A percentile compares a stretch with the other conserved stretches of the same genome.
phyloP scores from a whole-genome alignment of 225 moss, liverwort and hornwort genomes.

The Pleurozium schreberi region DNA sequence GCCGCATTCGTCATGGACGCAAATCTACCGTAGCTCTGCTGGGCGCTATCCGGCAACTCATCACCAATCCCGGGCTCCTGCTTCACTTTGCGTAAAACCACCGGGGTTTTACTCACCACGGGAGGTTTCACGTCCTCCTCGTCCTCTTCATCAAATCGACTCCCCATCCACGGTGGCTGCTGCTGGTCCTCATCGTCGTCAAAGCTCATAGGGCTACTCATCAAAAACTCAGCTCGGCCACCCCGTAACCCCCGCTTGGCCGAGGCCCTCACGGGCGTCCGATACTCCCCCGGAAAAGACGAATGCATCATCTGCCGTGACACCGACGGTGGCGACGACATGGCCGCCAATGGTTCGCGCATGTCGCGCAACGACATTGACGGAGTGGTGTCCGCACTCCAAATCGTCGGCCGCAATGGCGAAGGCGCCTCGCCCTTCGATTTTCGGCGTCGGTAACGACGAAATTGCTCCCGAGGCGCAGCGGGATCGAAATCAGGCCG shows the following conservation, averaged over 20 bases:
- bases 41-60: constrained; percentile 30
- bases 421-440: background rate
- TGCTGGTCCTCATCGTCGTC: constrained; percentile 23
- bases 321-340: constrained; percentile 37
- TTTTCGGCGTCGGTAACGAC: constrained; percentile 38
- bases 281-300: constrained; percentile 19
- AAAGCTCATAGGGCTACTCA: constrained; percentile 25
- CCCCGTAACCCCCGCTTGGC: background rate
- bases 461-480: constrained; percentile 44
- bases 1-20: constrained; percentile 36
- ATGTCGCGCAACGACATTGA: constrained; percentile 27
- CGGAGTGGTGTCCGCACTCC: background rate
- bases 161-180: constrained; percentile 28
- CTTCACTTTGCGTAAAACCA: constrained; percentile 44
- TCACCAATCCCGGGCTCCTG: constrained; percentile 48
- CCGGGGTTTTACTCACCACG: constrained; percentile 11
- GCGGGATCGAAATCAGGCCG: constrained; percentile 16
- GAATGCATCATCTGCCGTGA: constrained; percentile 18
- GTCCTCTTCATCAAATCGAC: background rate
- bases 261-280: constrained; percentile 14
- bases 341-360: constrained; percentile 17
- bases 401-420: background rate
- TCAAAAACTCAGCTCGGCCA: background rate
- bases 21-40: constrained; percentile 45
- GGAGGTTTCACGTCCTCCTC: constrained; percentile 16